A percentile compares a stretch with the other conserved stretches of the same genome.
phyloP scores from a whole-genome alignment of 306 rosid species.

The Casuarina cunninghamiana region DNA sequence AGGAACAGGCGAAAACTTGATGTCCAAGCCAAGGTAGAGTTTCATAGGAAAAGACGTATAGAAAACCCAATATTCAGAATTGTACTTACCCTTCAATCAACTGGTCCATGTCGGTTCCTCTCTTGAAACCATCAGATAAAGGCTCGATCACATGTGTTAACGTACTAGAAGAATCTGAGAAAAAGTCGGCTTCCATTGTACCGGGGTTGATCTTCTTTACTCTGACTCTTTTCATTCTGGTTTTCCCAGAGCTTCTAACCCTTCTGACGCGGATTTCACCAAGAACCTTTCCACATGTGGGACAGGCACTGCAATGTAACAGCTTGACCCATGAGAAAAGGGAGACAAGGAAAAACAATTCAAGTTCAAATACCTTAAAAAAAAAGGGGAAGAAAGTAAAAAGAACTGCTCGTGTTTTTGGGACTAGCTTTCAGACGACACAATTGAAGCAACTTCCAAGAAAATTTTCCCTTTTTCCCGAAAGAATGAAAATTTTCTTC shows the following conservation, averaged over 20 bases:
- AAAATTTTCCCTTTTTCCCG: too few species aligned
- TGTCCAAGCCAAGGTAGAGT: not conserved
- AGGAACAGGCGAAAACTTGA: not conserved
- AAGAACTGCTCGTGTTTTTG: not conserved
- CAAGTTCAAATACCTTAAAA: not conserved
- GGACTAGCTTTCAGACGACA: not conserved
- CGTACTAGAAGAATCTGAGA: not conserved
- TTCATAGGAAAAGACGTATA: too few species aligned
- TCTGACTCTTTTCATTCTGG: not conserved
- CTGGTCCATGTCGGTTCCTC: not conserved
- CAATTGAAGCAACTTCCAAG: too few species aligned
- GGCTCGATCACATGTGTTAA: not conserved
- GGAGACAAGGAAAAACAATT: not conserved
- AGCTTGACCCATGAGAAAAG: not conserved
- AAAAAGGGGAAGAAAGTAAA: not conserved
- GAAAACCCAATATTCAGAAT: not conserved
- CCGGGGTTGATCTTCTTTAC: not conserved
- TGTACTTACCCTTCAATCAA: not conserved
- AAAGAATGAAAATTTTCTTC: too few species aligned
- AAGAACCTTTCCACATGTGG: constrained; percentile 6
- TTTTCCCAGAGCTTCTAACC: not conserved
- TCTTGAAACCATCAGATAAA: not conserved
- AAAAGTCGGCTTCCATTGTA: not conserved
- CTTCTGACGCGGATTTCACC: not conserved
- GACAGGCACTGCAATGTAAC: not conserved